Percentiles rank a stretch among this genome's conserved stretches.
phyloP scores from a whole-genome alignment of 2,329 filamentous ascomycete genomes.

The Xylariaceae sp. region DNA sequence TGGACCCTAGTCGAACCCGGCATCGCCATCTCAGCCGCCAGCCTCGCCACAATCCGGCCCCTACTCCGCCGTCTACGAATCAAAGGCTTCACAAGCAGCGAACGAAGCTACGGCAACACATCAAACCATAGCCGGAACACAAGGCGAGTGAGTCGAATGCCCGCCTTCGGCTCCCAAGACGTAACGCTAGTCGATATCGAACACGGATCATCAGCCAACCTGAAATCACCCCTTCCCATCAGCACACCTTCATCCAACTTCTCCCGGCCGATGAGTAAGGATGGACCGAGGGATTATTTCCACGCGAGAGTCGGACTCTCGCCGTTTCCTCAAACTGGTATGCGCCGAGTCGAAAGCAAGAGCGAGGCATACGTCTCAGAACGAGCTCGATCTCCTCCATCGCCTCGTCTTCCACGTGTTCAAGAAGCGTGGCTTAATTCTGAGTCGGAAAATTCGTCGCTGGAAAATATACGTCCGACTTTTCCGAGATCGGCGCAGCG shows the following conservation, averaged over 20 bases:
- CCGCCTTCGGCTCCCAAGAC: conserved; percentile 37
- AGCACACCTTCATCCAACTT: conserved; percentile 15
- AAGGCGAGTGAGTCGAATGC: conserved; percentile 30
- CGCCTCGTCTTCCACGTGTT: too few species aligned
- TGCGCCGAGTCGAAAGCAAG: conserved; percentile 23
- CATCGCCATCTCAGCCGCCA: conserved; percentile 53
- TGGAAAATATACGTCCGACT: too few species aligned
- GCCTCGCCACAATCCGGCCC: conserved; percentile 53
- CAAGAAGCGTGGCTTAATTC: too few species aligned
- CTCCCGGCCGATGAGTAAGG: conserved; percentile 13
- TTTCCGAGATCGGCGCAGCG: too few species aligned
- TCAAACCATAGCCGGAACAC: conserved; percentile 29
- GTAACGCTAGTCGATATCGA: conserved; percentile 38
- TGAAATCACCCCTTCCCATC: conserved; percentile 4
- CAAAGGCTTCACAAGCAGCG: conserved; percentile 45
- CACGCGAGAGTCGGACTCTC: conserved; percentile 6
- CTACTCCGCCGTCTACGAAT: conserved; percentile 49
- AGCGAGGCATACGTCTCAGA: conserved; percentile 40
- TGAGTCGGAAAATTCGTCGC: too few species aligned
- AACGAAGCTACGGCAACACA: conserved; percentile 30
- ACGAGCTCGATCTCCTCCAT: conserved; percentile 21
- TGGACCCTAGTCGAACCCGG: conserved; percentile 59
- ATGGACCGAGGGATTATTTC: conserved; percentile 21
- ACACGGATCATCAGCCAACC: conserved; percentile 16
- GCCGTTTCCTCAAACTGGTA: conserved; percentile 12